phyloP scores from a whole-genome alignment of 148 eudicot genomes.

The Salicornia ramosissima region DNA sequence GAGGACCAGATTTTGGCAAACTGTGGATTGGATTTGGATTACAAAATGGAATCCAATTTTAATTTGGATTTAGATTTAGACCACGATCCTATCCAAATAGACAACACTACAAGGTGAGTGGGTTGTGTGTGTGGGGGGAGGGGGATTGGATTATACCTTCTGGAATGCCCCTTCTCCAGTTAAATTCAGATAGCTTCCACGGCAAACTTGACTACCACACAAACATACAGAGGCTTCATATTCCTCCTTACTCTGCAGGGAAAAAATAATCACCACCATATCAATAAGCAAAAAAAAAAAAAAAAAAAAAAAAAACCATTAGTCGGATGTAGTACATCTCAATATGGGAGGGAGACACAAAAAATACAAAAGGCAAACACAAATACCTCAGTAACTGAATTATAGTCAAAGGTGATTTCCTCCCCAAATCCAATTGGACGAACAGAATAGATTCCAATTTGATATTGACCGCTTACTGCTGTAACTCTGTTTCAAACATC shows the following conservation, averaged over 20 bases:
- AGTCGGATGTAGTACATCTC: neutral
- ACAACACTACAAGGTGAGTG: no score
- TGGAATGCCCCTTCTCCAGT: conserved; percentile 93
- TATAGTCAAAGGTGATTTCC: conserved; percentile 92
- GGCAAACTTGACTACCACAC: conserved; percentile 97
- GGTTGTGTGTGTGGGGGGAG: no score
- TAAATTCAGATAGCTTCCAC: conserved; percentile 93
- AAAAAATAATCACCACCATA: conserved; percentile 19
- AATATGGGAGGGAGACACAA: neutral
- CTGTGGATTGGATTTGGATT: no score
- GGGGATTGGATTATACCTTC: conserved; percentile 60
- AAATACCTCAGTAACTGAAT: conserved; percentile 96
- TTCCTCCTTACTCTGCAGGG: conserved; percentile 90
- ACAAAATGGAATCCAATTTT: no score
- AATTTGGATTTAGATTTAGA: no score
- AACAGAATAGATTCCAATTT: conserved; percentile 86
- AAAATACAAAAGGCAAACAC: conserved; percentile 9
- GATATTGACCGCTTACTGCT: conserved; percentile 95
- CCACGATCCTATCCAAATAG: no score
- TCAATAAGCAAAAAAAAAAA: neutral
- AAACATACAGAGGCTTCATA: conserved; percentile 96
- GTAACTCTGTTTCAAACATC: conserved; percentile 60
- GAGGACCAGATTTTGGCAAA: no score
- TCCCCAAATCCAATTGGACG: conserved; percentile 88
- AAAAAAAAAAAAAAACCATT: no score